Evolutionary conservation across 2,329 filamentous ascomycete genomes (phyloP).

Genomic region (Macroventuria anomochaeta): DNA sequence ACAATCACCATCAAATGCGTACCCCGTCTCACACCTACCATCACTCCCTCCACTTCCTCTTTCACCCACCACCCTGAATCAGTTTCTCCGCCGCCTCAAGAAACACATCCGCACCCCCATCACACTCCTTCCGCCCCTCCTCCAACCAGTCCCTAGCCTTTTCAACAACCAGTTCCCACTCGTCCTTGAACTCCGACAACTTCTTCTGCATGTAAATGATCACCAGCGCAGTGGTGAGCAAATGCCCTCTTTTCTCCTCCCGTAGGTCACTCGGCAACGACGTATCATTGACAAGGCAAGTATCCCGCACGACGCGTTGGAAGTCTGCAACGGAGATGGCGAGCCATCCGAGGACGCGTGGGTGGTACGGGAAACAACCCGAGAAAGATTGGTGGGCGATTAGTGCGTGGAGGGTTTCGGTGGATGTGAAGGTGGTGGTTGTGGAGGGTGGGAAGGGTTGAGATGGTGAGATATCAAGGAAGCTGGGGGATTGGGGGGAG

Average conservation of each 20-base stretch:
- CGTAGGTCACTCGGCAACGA: no score
- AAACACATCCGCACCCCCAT: background rate
- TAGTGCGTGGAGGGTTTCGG: background rate
- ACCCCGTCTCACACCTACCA: no score
- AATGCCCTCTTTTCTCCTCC: background rate
- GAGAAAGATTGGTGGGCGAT: constrained; percentile 64
- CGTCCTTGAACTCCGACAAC: constrained; percentile 56
- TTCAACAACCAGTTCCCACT: constrained; percentile 69
- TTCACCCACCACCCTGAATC: no score
- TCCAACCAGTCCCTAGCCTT: constrained; percentile 60
- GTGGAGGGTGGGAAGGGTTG: background rate
- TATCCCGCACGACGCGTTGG: constrained; percentile 22
- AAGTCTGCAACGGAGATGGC: background rate
- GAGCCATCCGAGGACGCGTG: background rate
- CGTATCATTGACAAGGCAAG: no score
- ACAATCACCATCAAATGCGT: no score
- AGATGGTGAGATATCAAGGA: constrained; percentile 52
- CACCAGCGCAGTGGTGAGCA: constrained; percentile 52
- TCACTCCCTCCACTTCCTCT: no score
- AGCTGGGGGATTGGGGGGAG: constrained; percentile 23
- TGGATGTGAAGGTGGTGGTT: background rate
- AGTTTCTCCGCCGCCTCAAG: background rate
- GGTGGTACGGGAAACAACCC: constrained; percentile 58
- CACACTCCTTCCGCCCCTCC: background rate
- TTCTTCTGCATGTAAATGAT: constrained; percentile 59